Conservation (phyloP, 2,329 filamentous ascomycete species). For the Graphiopsis chlorocephala region DNA sequence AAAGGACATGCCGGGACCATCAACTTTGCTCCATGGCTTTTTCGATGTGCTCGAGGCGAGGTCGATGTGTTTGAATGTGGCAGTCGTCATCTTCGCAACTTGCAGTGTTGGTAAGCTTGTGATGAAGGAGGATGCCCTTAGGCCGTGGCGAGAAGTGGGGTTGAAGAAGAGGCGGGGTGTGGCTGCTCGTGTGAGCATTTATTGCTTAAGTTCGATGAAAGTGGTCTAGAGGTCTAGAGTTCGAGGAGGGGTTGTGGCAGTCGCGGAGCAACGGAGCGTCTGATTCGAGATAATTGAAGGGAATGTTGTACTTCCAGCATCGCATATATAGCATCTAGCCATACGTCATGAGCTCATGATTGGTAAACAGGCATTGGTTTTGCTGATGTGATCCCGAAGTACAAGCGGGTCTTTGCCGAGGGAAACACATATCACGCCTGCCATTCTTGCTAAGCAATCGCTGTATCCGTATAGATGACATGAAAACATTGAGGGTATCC, state of each 20-base stretch:
- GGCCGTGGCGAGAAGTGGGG: constrained; percentile 13
- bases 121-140: background rate
- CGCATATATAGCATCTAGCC: background rate
- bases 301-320: background rate
- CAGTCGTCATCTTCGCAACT: constrained; percentile 53
- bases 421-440: background rate
- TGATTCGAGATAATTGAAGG: background rate
- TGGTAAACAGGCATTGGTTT: constrained; percentile 7
- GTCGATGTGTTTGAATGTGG: constrained; percentile 61
- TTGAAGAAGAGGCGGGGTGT: constrained; percentile 1
- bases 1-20: constrained; percentile 57
- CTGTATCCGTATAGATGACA: background rate
- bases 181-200: constrained; percentile 9
- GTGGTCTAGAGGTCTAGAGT: background rate
- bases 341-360: constrained; percentile 5
- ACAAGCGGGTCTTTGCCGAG: constrained; percentile 1
- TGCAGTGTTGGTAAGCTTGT: background rate
- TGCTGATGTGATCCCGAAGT: constrained; percentile 14
- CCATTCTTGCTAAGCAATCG: background rate
- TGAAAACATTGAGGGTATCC: background rate
- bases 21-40: constrained; percentile 65
- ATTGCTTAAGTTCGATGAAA: background rate
- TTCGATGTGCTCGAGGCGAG: constrained; percentile 41
- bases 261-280: constrained; percentile 6
- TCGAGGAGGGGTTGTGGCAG: background rate